Percentiles rank a stretch among this genome's conserved stretches.
phyloP scores from a whole-genome alignment of 495 filamentous ascomycete species.

The Annulohypoxylon maeteangense region DNA sequence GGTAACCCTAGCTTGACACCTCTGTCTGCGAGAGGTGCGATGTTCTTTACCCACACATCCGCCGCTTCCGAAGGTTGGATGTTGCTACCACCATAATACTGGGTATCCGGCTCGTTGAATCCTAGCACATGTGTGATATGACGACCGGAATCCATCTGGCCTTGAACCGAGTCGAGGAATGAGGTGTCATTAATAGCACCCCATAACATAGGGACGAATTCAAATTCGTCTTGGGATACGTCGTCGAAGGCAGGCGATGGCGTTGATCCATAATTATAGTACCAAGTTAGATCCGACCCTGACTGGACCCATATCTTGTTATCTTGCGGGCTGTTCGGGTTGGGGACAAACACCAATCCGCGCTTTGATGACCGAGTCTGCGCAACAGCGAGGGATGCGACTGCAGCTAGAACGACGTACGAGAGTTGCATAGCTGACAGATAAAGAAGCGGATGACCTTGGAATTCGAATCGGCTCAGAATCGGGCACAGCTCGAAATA shows the following conservation, averaged over 20 bases:
- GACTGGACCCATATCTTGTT: slow-evolving; percentile 67
- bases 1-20: slow-evolving; percentile 69
- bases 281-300: slow-evolving; percentile 74
- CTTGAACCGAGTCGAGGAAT: slow-evolving; percentile 65
- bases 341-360: slow-evolving; percentile 73
- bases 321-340: slow-evolving; percentile 60
- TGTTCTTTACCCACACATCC: slow-evolving; percentile 70
- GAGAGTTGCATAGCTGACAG: slow-evolving; percentile 40
- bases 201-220: slow-evolving; percentile 88
- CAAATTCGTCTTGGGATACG: slow-evolving; percentile 58
- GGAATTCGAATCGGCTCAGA: not conserved
- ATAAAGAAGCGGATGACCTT: not conserved
- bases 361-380: slow-evolving; percentile 69
- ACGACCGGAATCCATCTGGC: slow-evolving; percentile 61
- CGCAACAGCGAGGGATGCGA: slow-evolving; percentile 42
- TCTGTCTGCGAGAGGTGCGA: slow-evolving; percentile 69
- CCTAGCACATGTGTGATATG: slow-evolving; percentile 72
- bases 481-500: not conserved
- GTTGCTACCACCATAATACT: slow-evolving; percentile 65
- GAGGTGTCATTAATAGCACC: slow-evolving; percentile 63
- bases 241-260: slow-evolving; percentile 63
- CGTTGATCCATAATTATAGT: slow-evolving; percentile 75
- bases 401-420: slow-evolving; percentile 28
- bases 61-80: slow-evolving; percentile 69
- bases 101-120: slow-evolving; percentile 81